Base-by-base conservation (phyloP, 129 eudicot species). In the Tagetes patula region DNA sequence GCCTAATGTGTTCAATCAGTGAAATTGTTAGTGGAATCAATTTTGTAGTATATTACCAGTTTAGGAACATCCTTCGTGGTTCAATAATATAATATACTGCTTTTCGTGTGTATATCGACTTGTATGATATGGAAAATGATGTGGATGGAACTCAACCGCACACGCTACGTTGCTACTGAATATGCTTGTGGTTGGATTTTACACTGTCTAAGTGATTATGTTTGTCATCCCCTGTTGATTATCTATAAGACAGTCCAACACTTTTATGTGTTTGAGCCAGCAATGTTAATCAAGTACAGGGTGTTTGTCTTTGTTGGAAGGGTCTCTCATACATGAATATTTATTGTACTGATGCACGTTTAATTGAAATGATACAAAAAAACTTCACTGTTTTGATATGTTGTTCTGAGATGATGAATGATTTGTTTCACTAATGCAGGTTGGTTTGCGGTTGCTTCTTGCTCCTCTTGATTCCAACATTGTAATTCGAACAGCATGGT, bases 401-500 rank as follows among this genome's bases (percentile, higher is more conserved):
- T 42, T 52, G 27, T 68, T 39, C 20, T 48, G 50, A 47, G 53
- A 54, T 55, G 73, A 76, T 62, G 56, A 20, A 64, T 54, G 63
- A 34, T 69, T 34, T 67, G 73, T 69, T 76, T 59, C 30, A 6
- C 41, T 62, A 20, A 36, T 82, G 83, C 90, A 93, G 98, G 92
- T 81, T 41, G 96, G 98, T 31, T 74, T 93, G 78, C 84, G 82
- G 33, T 82, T 89, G 85, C 92, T 90, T 73, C 98, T 93, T 61
- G 77, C 33, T 47, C 98, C 98, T 5, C 84, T 90, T 81, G 78
- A 87, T 75, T 87, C 96, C 58, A 93, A 89, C 65, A 75, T 89
- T 77, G 92, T 93, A 34, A 69, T 90, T 65, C 96, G 96, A 54
- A 86, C 98, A 9, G 91, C 98, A 42, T 89, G 95, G 98, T 92